Evolutionary conservation across 768 basidiomycete species (phyloP).

Genomic region (Tulasnella sp.): DNA sequence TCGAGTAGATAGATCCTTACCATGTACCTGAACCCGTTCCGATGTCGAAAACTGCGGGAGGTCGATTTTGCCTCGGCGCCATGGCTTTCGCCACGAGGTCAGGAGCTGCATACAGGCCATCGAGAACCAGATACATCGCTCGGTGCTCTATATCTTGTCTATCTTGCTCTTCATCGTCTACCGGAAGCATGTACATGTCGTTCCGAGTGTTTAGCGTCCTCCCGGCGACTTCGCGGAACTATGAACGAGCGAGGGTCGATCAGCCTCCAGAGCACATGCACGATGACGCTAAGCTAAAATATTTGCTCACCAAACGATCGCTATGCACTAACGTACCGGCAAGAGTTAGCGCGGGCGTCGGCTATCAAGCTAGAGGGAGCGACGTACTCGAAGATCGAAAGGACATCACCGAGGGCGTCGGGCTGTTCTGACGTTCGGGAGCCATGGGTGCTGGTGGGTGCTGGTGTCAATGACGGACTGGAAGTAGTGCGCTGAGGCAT

Average conservation of each 20-base stretch:
- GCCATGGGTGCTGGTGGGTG: background rate
- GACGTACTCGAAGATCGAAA: slow-evolving; percentile 2
- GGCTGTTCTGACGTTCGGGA: background rate
- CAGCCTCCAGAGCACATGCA: background rate
- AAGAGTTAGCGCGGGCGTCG: background rate
- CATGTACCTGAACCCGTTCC: slow-evolving; percentile 26
- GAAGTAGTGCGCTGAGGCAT: background rate
- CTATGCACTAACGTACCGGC: background rate
- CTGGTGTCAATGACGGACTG: background rate
- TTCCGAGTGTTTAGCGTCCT: slow-evolving; percentile 7
- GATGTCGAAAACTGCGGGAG: slow-evolving; percentile 16
- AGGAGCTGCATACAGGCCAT: slow-evolving; percentile 18
- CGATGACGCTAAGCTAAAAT: background rate
- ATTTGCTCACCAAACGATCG: background rate
- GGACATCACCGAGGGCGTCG: slow-evolving; percentile 15
- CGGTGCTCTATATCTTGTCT: slow-evolving; percentile 27
- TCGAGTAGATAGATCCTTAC: background rate
- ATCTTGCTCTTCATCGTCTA: slow-evolving; percentile 26
- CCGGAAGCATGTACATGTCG: slow-evolving; percentile 23
- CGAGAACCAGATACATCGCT: slow-evolving; percentile 7
- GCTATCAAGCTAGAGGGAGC: background rate
- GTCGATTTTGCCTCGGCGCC: slow-evolving; percentile 8
- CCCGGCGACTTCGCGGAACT: slow-evolving; percentile 22
- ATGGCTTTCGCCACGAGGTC: slow-evolving; percentile 21
- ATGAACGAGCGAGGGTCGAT: background rate